These are phyloP conservation scores for Aspergillus terreus DNA, from an alignment of 2,329 filamentous ascomycete genomes.

Conservation along the genomic window DNA sequence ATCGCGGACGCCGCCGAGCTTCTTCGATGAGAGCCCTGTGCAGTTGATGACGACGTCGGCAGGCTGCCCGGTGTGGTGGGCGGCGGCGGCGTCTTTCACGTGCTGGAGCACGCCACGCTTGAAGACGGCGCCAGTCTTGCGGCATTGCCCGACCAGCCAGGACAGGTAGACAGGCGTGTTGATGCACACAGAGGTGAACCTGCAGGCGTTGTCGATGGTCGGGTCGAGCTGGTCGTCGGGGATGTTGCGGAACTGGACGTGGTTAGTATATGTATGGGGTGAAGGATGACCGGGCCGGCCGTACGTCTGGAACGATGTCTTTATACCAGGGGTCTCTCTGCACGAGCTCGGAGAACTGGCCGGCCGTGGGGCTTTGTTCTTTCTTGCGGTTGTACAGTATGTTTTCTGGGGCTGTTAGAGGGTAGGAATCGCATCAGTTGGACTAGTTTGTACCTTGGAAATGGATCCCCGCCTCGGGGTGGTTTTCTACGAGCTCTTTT, in stretches of 20 bases:
- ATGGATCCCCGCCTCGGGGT: slow-evolving; percentile 76
- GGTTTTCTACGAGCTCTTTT: slow-evolving; percentile 56
- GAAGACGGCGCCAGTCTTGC: slow-evolving; percentile 66
- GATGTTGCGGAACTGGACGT: slow-evolving; percentile 57
- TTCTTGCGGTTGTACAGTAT: slow-evolving; percentile 60
- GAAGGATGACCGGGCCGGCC: slow-evolving; percentile 11
- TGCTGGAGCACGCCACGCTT: slow-evolving; percentile 64
- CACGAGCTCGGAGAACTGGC: slow-evolving; percentile 64
- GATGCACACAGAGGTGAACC: slow-evolving; percentile 84
- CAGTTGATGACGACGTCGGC: slow-evolving; percentile 78
- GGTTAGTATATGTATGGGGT: background rate
- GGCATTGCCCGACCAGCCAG: slow-evolving; percentile 78
- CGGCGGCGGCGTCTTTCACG: slow-evolving; percentile 63
- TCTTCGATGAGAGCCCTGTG: slow-evolving; percentile 71
- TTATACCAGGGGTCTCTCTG: slow-evolving; percentile 69
- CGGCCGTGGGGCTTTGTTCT: slow-evolving; percentile 54
- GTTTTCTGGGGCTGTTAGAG: slow-evolving; percentile 34
- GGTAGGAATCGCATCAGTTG: background rate
- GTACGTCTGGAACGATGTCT: slow-evolving; percentile 64
- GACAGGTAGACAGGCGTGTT: slow-evolving; percentile 85
- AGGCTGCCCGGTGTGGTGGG: slow-evolving; percentile 55
- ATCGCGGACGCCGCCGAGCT: slow-evolving; percentile 79
- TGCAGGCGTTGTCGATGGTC: slow-evolving; percentile 67
- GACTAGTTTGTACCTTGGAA: slow-evolving; percentile 58
- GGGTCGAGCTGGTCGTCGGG: slow-evolving; percentile 54